Conservation (phyloP, 768 basidiomycete genomes). For the Serendipita sp. region DNA sequence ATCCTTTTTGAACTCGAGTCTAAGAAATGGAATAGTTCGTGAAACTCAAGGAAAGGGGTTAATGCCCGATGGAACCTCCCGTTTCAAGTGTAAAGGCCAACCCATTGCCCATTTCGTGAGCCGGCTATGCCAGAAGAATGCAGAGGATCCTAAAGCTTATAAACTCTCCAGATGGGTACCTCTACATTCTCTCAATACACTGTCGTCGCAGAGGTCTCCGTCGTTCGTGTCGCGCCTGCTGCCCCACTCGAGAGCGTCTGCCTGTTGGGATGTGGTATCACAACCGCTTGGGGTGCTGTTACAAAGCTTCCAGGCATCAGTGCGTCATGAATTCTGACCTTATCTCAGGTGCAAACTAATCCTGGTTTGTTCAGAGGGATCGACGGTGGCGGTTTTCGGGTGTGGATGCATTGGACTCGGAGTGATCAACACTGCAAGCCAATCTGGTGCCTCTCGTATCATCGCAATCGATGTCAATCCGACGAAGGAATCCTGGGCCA, state of each 20-base stretch:
- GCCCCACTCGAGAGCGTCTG: constrained; percentile 96
- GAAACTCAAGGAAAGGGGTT: constrained; percentile 85
- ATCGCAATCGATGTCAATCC: constrained; percentile 88
- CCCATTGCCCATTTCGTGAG: constrained; percentile 81
- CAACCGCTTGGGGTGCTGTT: constrained; percentile 96
- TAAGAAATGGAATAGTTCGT: constrained; percentile 40
- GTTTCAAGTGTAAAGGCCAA: constrained; percentile 82
- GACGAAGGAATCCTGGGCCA: constrained; percentile 71
- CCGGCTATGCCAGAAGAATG: constrained; percentile 8
- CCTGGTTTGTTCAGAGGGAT: constrained; percentile 37
- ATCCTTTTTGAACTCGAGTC: constrained; percentile 1
- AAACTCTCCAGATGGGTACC: constrained; percentile 68
- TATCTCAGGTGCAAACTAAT: not conserved
- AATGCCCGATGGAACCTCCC: constrained; percentile 79
- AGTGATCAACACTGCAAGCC: constrained; percentile 61
- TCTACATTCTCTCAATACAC: constrained; percentile 99
- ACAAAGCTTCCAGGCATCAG: constrained; percentile 78
- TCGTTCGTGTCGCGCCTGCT: constrained; percentile 70
- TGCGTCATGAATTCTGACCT: constrained; percentile 22
- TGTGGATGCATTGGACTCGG: constrained; percentile 94
- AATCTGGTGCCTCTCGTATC: constrained; percentile 70
- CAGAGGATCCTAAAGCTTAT: not conserved
- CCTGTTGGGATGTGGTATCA: constrained; percentile 89
- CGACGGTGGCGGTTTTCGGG: constrained; percentile 87
- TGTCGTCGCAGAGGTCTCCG: constrained; percentile 91